These are phyloP conservation scores for Xylaria sp. DNA, from an alignment of 2,329 filamentous ascomycete species.

Conservation along the genomic window DNA sequence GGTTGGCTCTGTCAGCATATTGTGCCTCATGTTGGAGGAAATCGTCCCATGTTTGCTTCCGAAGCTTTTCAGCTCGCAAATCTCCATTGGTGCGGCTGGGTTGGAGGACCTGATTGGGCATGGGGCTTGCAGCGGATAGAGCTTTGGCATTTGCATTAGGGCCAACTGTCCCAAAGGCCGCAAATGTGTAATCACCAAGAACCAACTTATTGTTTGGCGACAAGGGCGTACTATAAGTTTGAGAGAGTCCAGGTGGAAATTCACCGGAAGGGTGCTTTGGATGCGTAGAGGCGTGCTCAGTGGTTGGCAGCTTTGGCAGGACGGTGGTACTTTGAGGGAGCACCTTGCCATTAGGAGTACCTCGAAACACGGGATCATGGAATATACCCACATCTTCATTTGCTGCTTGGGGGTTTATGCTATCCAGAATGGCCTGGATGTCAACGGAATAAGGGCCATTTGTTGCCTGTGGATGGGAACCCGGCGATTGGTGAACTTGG, in stretches of 20 bases:
- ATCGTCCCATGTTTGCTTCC: conserved; percentile 70
- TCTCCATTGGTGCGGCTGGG: conserved; percentile 35
- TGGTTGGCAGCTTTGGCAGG: conserved; percentile 59
- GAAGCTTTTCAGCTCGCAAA: conserved; percentile 25
- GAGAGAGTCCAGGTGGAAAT: conserved; percentile 42
- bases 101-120: conserved; percentile 43
- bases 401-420: conserved; percentile 43
- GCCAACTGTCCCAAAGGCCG: conserved; percentile 45
- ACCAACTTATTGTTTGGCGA: conserved; percentile 46
- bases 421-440: conserved; percentile 47
- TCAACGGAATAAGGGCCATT: conserved; percentile 37
- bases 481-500: conserved; percentile 6
- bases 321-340: conserved; percentile 55
- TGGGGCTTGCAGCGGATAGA: conserved; percentile 45
- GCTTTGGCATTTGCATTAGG: conserved; percentile 47
- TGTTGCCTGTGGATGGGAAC: conserved; percentile 6
- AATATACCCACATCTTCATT: conserved; percentile 44
- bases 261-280: conserved; percentile 49
- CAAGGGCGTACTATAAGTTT: conserved; percentile 44
- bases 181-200: conserved; percentile 50
- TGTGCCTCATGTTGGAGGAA: conserved; percentile 79
- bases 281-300: conserved; percentile 54
- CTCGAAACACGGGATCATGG: conserved; percentile 46
- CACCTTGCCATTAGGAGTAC: conserved; percentile 40
- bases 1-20: conserved; percentile 81